Evolutionary conservation across 176 grass and related monocot genomes (phyloP).

Genomic region (Melocanna baccifera): DNA sequence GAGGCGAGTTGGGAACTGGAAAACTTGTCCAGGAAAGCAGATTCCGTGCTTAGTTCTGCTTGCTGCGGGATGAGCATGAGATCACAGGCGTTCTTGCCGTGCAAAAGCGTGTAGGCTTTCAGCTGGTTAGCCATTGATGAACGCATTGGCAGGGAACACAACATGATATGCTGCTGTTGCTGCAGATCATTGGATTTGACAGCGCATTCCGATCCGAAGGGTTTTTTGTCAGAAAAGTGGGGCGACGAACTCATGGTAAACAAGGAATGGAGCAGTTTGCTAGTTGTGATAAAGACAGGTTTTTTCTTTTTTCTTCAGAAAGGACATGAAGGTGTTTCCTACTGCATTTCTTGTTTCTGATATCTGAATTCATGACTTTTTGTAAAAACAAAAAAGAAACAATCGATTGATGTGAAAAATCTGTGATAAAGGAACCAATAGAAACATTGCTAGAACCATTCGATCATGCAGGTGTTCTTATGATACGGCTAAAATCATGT

Average conservation of each 20-base stretch:
- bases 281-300: background rate
- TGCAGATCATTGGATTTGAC: conserved; percentile 16
- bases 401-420: background rate
- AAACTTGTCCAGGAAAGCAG: conserved; percentile 7
- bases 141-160: conserved; percentile 1
- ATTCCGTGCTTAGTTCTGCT: conserved; percentile 26
- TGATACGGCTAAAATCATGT: background rate
- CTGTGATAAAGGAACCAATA: background rate
- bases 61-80: background rate
- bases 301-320: too few species aligned
- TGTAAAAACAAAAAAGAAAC: background rate
- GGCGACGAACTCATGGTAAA: background rate
- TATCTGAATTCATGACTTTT: background rate
- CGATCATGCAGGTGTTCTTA: background rate
- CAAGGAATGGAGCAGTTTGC: background rate
- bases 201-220: background rate
- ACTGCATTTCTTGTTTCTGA: background rate
- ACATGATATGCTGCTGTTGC: conserved; percentile 10
- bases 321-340: background rate
- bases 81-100: background rate
- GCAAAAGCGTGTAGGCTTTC: conserved; percentile 1
- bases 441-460: background rate
- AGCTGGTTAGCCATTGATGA: background rate
- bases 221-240: background rate
- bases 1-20: background rate